These are phyloP conservation scores for Suhomyces chickasaworum DNA, from an alignment of 1,139 yeast genomes.

Conservation along the genomic window DNA sequence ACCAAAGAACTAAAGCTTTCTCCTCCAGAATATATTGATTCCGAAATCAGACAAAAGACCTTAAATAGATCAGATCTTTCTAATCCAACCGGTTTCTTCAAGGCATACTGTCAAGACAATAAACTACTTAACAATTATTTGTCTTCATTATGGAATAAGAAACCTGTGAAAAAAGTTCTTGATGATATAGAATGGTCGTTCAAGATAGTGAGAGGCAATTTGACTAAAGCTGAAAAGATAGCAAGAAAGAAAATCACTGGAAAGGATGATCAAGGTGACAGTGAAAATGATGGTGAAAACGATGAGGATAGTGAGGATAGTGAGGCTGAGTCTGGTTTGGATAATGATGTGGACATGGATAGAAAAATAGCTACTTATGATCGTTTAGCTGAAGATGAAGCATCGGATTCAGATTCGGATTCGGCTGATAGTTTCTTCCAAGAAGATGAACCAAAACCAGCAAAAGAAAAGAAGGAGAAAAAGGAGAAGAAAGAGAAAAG, in stretches of 20 bases:
- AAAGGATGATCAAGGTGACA: constrained; percentile 20
- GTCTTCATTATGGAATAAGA: constrained; percentile 62
- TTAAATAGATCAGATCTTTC: constrained; percentile 29
- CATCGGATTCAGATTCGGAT: constrained; percentile 30
- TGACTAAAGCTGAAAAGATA: constrained; percentile 47
- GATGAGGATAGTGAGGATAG: constrained; percentile 21
- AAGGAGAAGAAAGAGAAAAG: constrained; percentile 22
- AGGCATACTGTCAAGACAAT: constrained; percentile 43
- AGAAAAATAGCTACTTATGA: constrained; percentile 51
- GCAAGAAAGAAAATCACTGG: constrained; percentile 32
- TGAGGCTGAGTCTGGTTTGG: constrained; percentile 14
- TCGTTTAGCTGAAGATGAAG: constrained; percentile 48
- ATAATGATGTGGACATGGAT: constrained; percentile 24
- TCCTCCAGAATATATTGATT: constrained; percentile 39
- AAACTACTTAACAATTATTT: constrained; percentile 46
- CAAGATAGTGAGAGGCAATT: constrained; percentile 60
- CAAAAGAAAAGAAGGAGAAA: constrained; percentile 16
- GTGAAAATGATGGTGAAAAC: constrained; percentile 22
- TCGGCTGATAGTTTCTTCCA: constrained; percentile 45
- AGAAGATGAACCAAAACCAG: constrained; percentile 15
- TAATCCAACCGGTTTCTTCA: constrained; percentile 56
- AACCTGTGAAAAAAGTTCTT: constrained; percentile 48
- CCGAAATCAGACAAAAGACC: constrained; percentile 26
- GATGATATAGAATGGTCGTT: constrained; percentile 59
- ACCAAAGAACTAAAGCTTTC: constrained; percentile 28